These are phyloP conservation scores for Chaetomium tenue DNA, from an alignment of 495 filamentous ascomycete genomes.

Conservation along the genomic window DNA sequence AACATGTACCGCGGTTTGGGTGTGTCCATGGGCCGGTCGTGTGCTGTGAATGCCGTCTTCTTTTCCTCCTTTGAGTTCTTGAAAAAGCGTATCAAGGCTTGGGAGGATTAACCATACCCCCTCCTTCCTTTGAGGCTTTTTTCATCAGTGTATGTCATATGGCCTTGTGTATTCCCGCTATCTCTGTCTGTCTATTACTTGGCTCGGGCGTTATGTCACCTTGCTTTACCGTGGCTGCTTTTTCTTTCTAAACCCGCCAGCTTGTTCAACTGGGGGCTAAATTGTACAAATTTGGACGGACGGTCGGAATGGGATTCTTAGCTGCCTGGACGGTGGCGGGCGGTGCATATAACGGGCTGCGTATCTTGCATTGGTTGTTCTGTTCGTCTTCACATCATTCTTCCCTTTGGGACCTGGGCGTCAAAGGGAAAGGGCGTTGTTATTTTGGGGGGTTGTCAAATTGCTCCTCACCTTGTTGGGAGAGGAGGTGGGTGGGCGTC, in stretches of 20 bases:
- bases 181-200: not conserved
- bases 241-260: not conserved
- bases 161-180: not conserved
- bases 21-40: conserved; percentile 76
- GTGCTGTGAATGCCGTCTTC: conserved; percentile 72
- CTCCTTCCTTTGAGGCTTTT: not conserved
- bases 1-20: conserved; percentile 75
- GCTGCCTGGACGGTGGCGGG: not conserved
- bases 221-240: not conserved
- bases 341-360: not conserved
- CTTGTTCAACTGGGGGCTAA: not conserved
- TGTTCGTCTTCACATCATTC: not conserved
- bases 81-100: conserved; percentile 65
- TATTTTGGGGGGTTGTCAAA: not conserved
- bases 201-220: no score
- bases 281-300: conserved; percentile 4
- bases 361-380: not conserved
- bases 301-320: not conserved
- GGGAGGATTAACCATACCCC: conserved; percentile 40
- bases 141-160: not conserved
- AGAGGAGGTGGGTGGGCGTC: not conserved
- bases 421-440: conserved; percentile 1
- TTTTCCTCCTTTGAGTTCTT: conserved; percentile 75
- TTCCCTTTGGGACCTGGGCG: conserved; percentile 1
- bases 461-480: not conserved